A percentile compares a stretch with the other conserved stretches of the same genome.
Conservation (phyloP, 345 rosid species). For the Melaleuca alternifolia region DNA sequence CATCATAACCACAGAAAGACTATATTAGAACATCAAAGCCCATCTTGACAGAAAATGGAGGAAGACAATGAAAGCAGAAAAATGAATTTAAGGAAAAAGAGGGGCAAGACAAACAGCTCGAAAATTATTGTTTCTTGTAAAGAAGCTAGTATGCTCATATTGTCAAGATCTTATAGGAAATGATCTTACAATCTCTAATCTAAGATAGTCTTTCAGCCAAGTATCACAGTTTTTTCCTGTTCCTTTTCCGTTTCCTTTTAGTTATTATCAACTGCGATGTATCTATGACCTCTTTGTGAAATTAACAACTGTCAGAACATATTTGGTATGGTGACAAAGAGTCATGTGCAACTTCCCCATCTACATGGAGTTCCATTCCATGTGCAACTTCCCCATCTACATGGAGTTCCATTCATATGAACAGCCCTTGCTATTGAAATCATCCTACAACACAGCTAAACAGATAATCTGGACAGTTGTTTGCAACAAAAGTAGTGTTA, state of each 20-base stretch:
- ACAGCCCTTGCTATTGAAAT: neutral
- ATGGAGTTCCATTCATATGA: neutral
- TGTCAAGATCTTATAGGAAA: neutral
- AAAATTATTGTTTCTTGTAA: neutral
- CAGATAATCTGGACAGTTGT: neutral
- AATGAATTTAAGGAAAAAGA: neutral
- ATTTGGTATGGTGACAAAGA: neutral
- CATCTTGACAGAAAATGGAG: neutral
- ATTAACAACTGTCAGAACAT: neutral
- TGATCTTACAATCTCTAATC: neutral
- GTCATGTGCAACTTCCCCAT: neutral
- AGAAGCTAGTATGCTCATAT: neutral
- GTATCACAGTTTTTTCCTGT: neutral
- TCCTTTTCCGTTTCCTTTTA: neutral
- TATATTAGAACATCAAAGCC: neutral
- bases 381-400: neutral
- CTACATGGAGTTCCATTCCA: neutral
- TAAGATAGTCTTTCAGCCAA: neutral
- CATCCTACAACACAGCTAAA: neutral
- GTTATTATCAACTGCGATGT: neutral
- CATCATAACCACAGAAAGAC: neutral
- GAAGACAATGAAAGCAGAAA: neutral
- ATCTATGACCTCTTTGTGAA: neutral
- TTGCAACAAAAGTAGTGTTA: neutral
- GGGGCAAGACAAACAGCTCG: neutral